phyloP scores from a whole-genome alignment of 768 basidiomycete species.

The Hydnomerulius pinastri region DNA sequence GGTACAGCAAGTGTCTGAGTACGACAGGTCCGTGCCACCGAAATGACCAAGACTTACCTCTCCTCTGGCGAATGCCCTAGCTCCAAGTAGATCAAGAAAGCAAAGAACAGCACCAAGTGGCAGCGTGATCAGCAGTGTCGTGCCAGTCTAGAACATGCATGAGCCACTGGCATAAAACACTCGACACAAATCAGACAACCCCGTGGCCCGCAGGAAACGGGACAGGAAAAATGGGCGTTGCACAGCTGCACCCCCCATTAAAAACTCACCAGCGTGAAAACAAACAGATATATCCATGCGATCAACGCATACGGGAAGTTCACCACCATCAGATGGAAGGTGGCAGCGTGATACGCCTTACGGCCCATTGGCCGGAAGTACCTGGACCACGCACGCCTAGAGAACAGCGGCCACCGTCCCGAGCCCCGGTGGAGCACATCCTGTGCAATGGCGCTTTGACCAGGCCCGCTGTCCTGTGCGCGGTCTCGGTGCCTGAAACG shows the following conservation, averaged over 20 bases:
- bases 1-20: slow-evolving; percentile 7
- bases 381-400: slow-evolving; percentile 42
- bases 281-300: slow-evolving; percentile 81
- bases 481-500: slow-evolving; percentile 24
- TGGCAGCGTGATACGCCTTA: slow-evolving; percentile 60
- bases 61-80: slow-evolving; percentile 66
- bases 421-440: neutral
- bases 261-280: slow-evolving; percentile 74
- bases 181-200: slow-evolving; percentile 1
- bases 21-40: neutral
- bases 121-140: slow-evolving; percentile 75
- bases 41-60: slow-evolving; percentile 47
- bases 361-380: slow-evolving; percentile 67
- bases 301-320: slow-evolving; percentile 79
- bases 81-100: slow-evolving; percentile 76
- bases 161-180: slow-evolving; percentile 18
- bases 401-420: slow-evolving; percentile 21
- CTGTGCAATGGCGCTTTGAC: slow-evolving; percentile 2
- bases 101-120: slow-evolving; percentile 78
- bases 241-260: neutral
- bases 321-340: slow-evolving; percentile 69
- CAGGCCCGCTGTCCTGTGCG: neutral
- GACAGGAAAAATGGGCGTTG: neutral
- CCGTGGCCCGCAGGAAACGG: neutral
- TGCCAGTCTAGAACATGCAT: slow-evolving; percentile 57